Percentiles rank a stretch among this genome's conserved stretches.
phyloP scores from a whole-genome alignment of 2,329 filamentous ascomycete genomes.

The Colletotrichum sp. region DNA sequence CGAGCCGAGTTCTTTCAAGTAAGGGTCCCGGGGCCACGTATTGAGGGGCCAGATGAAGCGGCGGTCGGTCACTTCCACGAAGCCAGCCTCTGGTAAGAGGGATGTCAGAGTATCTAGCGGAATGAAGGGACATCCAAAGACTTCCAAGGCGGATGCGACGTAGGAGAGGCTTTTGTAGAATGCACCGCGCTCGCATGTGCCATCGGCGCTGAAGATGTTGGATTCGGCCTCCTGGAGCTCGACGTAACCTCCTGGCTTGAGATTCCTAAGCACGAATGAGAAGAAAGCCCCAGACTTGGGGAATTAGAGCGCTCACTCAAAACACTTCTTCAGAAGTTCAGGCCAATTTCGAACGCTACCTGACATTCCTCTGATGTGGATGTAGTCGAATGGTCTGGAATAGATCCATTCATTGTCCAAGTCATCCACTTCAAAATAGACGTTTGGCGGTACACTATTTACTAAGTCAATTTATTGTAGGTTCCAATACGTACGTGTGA shows the following conservation, averaged over 20 bases:
- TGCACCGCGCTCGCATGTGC: constrained; percentile 29
- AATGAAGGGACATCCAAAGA: constrained; percentile 29
- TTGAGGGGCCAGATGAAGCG: constrained; percentile 33
- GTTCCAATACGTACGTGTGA: neutral
- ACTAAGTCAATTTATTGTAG: neutral
- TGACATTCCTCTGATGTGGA: constrained; percentile 36
- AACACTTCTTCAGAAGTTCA: neutral
- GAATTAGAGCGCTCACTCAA: neutral
- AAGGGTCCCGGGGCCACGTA: constrained; percentile 34
- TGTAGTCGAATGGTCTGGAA: constrained; percentile 35
- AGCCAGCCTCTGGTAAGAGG: constrained; percentile 24
- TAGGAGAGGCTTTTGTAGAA: constrained; percentile 40
- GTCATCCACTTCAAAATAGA: constrained; percentile 46
- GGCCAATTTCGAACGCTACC: constrained; percentile 26
- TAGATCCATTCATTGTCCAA: constrained; percentile 37
- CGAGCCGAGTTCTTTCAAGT: constrained; percentile 30
- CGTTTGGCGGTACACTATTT: constrained; percentile 45
- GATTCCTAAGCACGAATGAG: constrained; percentile 21
- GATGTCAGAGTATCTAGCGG: constrained; percentile 20
- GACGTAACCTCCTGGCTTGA: constrained; percentile 48
- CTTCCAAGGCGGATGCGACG: constrained; percentile 44
- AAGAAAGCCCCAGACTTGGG: neutral
- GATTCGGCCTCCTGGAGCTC: constrained; percentile 48
- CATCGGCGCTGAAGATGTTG: constrained; percentile 45
- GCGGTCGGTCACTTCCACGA: constrained; percentile 32